These are phyloP conservation scores for Cytospora schulzeri DNA, from an alignment of 2,329 filamentous ascomycete species.

Conservation along the genomic window DNA sequence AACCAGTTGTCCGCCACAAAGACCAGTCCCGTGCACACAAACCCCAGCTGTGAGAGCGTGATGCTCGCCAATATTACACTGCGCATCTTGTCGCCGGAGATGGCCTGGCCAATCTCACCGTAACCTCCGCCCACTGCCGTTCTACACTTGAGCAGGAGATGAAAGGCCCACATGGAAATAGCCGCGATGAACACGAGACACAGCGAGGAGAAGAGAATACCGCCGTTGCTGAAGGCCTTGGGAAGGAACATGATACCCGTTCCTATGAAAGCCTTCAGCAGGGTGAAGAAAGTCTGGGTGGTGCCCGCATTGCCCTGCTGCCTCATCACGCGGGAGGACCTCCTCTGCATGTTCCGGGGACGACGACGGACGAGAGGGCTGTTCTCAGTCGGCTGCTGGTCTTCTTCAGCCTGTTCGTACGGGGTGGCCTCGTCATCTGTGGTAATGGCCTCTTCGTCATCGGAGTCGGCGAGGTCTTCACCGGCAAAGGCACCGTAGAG, in stretches of 20 bases:
- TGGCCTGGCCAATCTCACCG: slow-evolving; percentile 70
- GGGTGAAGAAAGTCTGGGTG: slow-evolving; percentile 75
- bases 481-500: slow-evolving; percentile 78
- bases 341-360: slow-evolving; percentile 51
- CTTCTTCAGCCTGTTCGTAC: slow-evolving; percentile 47
- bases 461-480: slow-evolving; percentile 64
- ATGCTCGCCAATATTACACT: slow-evolving; percentile 69
- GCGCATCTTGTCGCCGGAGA: slow-evolving; percentile 65
- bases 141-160: slow-evolving; percentile 69
- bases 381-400: slow-evolving; percentile 47
- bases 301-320: slow-evolving; percentile 65
- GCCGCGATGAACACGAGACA: slow-evolving; percentile 66
- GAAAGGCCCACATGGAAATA: slow-evolving; percentile 71
- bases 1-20: slow-evolving; percentile 76
- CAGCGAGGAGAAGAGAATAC: slow-evolving; percentile 73
- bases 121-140: slow-evolving; percentile 66
- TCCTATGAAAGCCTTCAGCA: slow-evolving; percentile 77
- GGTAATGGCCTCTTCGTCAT: slow-evolving; percentile 58
- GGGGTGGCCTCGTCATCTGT: slow-evolving; percentile 24
- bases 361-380: slow-evolving; percentile 63
- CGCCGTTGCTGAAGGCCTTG: slow-evolving; percentile 78
- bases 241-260: slow-evolving; percentile 83
- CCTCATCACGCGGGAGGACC: slow-evolving; percentile 35
- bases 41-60: slow-evolving; percentile 74
- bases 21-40: slow-evolving; percentile 76